Base-by-base conservation (phyloP, 331 rosid genomes). In the Saraca asoca region DNA sequence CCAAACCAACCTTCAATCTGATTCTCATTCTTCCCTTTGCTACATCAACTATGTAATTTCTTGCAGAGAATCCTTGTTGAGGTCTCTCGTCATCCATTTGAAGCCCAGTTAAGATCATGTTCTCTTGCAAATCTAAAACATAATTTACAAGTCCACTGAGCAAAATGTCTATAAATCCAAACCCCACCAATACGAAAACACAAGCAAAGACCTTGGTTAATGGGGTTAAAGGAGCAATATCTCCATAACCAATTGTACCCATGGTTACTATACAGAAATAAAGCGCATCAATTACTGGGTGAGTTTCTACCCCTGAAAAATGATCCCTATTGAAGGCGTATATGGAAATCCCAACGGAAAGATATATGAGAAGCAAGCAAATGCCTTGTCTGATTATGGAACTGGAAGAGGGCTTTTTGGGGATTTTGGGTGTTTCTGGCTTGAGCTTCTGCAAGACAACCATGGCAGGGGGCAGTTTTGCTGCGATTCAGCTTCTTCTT, bases 191-290 rank as follows among this genome's bases (percentile, higher is more conserved):
- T 2, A 91, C 93, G 14, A 88, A 91, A 7, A 74, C 51, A 34
- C 97, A 88, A 4, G 97, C 88, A 4, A 91, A 88, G 20, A 86
- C 15, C 54, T 91, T 91, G 0, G 95, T 72, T 0, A 75, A 0
- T 0, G 91, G 82, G 0, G 94, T 82, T 5, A 71, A 6, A 3
- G 97, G 97, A 2, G 89, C 84, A 41, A 91, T 85, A 75, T 91
- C 97, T 0, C 97, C 95, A 49, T 84, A 88, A 17, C 95, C 97
- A n/a, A 91, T 91, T 4, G 97, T 90, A 39, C 97, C 87, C 87
- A 90, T 83, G 53, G 95, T 90, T 13, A 90, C 95, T 48, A 90
- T 85, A 14, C 90, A 83, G 43, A 85, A 90, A 75, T 90, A 90
- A 34, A 90, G 88, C 0, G 97, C 97, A 19, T 90, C 97, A 0